Percentiles rank a stretch among this genome's conserved stretches.
These are phyloP conservation scores for Leccinum subspadiceum DNA, from an alignment of 1,284 basidiomycete species.

Conservation along the genomic window DNA sequence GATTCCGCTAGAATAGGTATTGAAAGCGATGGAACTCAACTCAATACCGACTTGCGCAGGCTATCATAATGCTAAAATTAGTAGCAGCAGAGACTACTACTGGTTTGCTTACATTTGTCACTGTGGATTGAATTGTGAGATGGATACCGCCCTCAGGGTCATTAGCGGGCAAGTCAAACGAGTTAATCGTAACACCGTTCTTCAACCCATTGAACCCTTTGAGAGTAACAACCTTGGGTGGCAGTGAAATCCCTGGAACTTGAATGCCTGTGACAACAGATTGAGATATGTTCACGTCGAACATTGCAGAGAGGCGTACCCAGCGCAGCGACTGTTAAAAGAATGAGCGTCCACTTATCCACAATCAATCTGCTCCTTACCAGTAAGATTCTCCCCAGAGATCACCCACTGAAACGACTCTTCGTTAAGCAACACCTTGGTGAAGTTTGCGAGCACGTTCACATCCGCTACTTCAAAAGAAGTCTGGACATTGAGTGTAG, in stretches of 20 bases:
- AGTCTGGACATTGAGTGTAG: constrained; percentile 53
- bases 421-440: constrained; percentile 62
- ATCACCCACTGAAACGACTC: constrained; percentile 77
- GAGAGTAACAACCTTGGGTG: constrained; percentile 61
- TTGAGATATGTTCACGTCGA: constrained; percentile 2
- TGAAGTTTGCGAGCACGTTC: constrained; percentile 63
- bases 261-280: constrained; percentile 44
- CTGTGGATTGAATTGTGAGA: constrained; percentile 60
- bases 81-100: constrained; percentile 3
- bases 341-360: constrained; percentile 7
- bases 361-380: constrained; percentile 30
- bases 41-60: constrained; percentile 78
- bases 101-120: constrained; percentile 52
- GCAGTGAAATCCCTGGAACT: constrained; percentile 54
- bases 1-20: constrained; percentile 52
- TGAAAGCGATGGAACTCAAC: constrained; percentile 62
- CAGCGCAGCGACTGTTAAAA: constrained; percentile 47
- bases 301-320: constrained; percentile 35
- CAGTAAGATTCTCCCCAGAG: constrained; percentile 62
- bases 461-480: constrained; percentile 63
- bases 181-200: constrained; percentile 61
- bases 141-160: constrained; percentile 77
- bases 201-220: constrained; percentile 74
- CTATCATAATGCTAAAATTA: constrained; percentile 30
- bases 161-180: constrained; percentile 72